Base-by-base conservation (phyloP, 1,139 yeast genomes). In the Taphrina communis region DNA sequence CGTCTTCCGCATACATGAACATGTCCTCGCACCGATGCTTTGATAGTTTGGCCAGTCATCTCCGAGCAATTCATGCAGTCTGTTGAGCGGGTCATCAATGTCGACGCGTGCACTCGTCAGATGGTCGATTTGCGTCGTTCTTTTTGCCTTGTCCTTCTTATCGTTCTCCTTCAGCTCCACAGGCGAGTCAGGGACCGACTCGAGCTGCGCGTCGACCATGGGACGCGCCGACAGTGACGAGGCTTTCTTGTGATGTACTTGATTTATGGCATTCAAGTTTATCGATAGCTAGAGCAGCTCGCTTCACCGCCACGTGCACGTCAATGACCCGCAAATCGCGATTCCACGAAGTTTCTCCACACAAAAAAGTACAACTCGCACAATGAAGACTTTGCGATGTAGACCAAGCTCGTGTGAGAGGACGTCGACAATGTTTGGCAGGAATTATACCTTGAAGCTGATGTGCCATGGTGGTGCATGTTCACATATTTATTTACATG, bases 141-240 rank as follows among this genome's bases (percentile, higher is more conserved):
- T 46, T 55, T 48, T 53, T 41, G 67, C 55, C 44, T 48, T 53
- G 61, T 57, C 61, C 58, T 63, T 63, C 61, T 52, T 41, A 8
- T 53, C 48, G 38, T n/a, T 12, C 42, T 46, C 52, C 55, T 55
- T 53, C 48, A 21, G 44, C 61, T 63, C 62, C 36, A 58, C 53
- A 31, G 62, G 62, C 39, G 62, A 58, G 52, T 42, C 44, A 4
- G 62, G 62, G 53, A 58, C 62, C 21, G 51, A 42, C 42, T 58
- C 62, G 48, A 31, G 62, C 52, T 36, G 62, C 62, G 62, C 62
- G 53, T 58, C 62, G 53, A 58, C 62, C 62, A 58, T 58, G 58
- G 17, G 36, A 21, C 44, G 42, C 42, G 58, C 58, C 58, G 58
- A 53, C 41, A 36, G n/a, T 50, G 38, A 36, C 9, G 36, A n/a